phyloP scores from a whole-genome alignment of 192 early-diverging fungal genomes.

The Chytriomyces sp. region DNA sequence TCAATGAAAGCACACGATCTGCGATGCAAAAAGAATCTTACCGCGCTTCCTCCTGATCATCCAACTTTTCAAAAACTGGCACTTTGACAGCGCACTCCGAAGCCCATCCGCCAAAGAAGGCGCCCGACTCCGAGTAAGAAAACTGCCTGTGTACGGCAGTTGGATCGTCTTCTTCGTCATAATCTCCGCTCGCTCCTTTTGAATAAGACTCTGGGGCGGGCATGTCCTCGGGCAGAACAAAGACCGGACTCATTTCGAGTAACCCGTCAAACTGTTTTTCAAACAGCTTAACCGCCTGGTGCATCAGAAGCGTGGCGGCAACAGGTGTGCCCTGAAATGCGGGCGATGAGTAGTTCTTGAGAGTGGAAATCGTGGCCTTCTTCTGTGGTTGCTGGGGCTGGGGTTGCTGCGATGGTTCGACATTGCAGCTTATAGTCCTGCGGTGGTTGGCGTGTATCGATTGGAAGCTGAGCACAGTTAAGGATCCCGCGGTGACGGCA shows the following conservation, averaged over 20 bases:
- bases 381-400: not conserved
- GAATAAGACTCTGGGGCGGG: constrained; percentile 9
- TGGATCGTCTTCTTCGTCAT: not conserved
- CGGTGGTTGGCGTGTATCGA: not conserved
- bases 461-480: not conserved
- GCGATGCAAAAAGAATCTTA: not conserved
- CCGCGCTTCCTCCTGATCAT: constrained; percentile 45
- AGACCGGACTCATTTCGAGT: constrained; percentile 53
- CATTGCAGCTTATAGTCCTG: not conserved
- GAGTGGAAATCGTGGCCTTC: not conserved
- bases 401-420: not conserved
- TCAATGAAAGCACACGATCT: not conserved
- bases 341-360: constrained; percentile 41
- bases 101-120: constrained; percentile 38
- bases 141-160: constrained; percentile 25
- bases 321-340: constrained; percentile 58
- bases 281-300: constrained; percentile 47
- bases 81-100: constrained; percentile 39
- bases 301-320: constrained; percentile 58
- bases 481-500: not conserved
- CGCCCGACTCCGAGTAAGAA: constrained; percentile 44
- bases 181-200: not conserved
- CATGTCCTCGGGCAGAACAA: constrained; percentile 31
- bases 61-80: constrained; percentile 55
- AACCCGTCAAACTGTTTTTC: constrained; percentile 48